These are phyloP conservation scores for Candida pseudoviswanathii DNA, from an alignment of 1,139 yeast genomes.

Conservation along the genomic window DNA sequence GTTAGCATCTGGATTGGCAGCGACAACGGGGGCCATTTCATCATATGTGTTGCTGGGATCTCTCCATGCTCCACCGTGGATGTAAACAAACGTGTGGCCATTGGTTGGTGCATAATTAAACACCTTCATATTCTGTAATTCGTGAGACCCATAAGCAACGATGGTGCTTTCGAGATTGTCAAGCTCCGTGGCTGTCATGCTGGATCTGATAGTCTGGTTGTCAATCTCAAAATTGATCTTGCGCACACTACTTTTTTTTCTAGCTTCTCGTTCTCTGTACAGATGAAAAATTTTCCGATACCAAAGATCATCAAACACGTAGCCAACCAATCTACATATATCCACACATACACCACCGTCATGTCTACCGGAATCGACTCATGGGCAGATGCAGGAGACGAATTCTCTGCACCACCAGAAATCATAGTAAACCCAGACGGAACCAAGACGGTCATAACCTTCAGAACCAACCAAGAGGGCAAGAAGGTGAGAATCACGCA, in stretches of 20 bases:
- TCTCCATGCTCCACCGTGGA: constrained; percentile 93
- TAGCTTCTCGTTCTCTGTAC: neutral
- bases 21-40: constrained; percentile 51
- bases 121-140: constrained; percentile 26
- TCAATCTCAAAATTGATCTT: neutral
- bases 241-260: neutral
- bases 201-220: too few species aligned
- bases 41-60: constrained; percentile 62
- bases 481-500: constrained; percentile 88
- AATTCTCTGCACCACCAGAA: constrained; percentile 69
- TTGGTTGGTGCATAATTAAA: constrained; percentile 19
- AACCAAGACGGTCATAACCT: constrained; percentile 84
- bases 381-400: constrained; percentile 74
- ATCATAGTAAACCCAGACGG: constrained; percentile 82
- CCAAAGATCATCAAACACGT: neutral
- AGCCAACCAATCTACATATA: neutral
- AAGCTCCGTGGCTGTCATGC: neutral
- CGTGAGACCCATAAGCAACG: constrained; percentile 25
- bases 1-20: constrained; percentile 17
- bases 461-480: constrained; percentile 74
- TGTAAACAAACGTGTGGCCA: constrained; percentile 42
- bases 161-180: neutral
- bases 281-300: constrained; percentile 7
- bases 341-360: neutral
- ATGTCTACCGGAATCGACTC: constrained; percentile 49